A percentile compares a stretch with the other conserved stretches of the same genome.
Conservation (phyloP, 2,329 filamentous ascomycete genomes). For the Neocatenulostroma microsporum region DNA sequence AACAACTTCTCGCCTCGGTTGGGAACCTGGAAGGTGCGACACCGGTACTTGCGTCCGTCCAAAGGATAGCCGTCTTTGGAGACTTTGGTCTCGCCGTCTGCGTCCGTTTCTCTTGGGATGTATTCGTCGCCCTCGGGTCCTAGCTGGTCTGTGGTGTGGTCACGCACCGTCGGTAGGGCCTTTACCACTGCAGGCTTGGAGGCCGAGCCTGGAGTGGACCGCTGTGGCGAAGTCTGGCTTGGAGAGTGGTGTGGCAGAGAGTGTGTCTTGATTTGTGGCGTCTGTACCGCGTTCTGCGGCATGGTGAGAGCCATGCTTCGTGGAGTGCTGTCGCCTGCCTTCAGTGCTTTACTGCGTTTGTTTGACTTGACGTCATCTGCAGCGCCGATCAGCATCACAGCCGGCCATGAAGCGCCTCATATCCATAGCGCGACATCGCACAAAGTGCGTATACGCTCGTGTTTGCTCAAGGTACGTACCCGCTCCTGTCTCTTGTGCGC, state of each 20-base stretch:
- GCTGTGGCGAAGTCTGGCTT: slow-evolving; percentile 58
- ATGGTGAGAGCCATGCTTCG: slow-evolving; percentile 46
- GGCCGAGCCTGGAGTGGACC: slow-evolving; percentile 61
- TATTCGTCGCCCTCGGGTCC: slow-evolving; percentile 88
- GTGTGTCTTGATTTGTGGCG: slow-evolving; percentile 47
- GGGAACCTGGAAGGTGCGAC: slow-evolving; percentile 86
- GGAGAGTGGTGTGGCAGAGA: slow-evolving; percentile 46
- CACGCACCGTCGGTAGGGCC: slow-evolving; percentile 86
- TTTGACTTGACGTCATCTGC: slow-evolving; percentile 39
- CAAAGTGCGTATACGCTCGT: too few species aligned
- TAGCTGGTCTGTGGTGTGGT: slow-evolving; percentile 95
- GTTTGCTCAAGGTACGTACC: too few species aligned
- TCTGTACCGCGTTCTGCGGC: slow-evolving; percentile 41
- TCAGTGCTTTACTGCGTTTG: slow-evolving; percentile 23
- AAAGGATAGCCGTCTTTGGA: slow-evolving; percentile 71
- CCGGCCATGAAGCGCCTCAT: background rate
- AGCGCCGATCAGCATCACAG: background rate
- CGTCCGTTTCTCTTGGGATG: slow-evolving; percentile 84
- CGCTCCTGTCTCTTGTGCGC: slow-evolving; percentile 45
- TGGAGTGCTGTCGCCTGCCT: slow-evolving; percentile 11
- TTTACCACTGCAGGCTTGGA: slow-evolving; percentile 71
- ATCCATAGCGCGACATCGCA: too few species aligned
- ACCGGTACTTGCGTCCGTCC: slow-evolving; percentile 80
- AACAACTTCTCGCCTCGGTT: slow-evolving; percentile 89
- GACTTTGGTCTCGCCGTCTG: slow-evolving; percentile 91